Evolutionary conservation across 1,284 basidiomycete species (phyloP).

Genomic region (Sporisorium exsertum): DNA sequence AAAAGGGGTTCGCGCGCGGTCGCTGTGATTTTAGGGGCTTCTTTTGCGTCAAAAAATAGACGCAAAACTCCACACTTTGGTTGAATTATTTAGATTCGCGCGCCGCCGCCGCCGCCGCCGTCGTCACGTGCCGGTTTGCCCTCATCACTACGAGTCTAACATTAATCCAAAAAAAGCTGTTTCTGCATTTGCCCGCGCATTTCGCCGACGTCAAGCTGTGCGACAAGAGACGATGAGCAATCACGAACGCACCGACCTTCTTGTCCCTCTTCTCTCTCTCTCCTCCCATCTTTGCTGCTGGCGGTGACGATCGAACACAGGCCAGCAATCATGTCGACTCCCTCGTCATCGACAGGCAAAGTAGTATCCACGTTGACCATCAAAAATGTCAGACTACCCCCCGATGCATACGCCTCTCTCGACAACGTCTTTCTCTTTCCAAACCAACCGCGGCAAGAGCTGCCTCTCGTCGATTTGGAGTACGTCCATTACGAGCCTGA

Average conservation of each 20-base stretch:
- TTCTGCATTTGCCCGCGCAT: background rate
- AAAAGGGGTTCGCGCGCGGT: slow-evolving; percentile 11
- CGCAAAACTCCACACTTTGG: slow-evolving; percentile 25
- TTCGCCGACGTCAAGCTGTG: slow-evolving; percentile 17
- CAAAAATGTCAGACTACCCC: slow-evolving; percentile 20
- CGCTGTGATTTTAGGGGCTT: slow-evolving; percentile 20
- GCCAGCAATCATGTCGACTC: background rate
- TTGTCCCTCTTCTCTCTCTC: background rate
- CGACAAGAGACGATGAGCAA: too few relatives aligned
- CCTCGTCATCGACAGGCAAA: too few relatives aligned
- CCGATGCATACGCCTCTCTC: slow-evolving; percentile 14
- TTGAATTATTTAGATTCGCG: slow-evolving; percentile 12
- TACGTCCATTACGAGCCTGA: slow-evolving; percentile 10
- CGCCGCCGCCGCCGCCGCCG: slow-evolving; percentile 9
- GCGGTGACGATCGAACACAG: too few relatives aligned
- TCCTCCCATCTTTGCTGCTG: background rate
- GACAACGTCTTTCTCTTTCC: background rate
- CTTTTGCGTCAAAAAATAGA: background rate
- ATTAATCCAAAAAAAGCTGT: background rate
- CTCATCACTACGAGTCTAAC: too few relatives aligned
- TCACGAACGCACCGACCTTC: background rate
- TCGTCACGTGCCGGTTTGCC: slow-evolving; percentile 36
- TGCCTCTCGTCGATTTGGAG: slow-evolving; percentile 25
- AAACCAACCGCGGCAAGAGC: background rate
- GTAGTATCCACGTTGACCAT: slow-evolving; percentile 2